These are phyloP conservation scores for Suillus plorans DNA, from an alignment of 768 basidiomycete species.

Conservation along the genomic window DNA sequence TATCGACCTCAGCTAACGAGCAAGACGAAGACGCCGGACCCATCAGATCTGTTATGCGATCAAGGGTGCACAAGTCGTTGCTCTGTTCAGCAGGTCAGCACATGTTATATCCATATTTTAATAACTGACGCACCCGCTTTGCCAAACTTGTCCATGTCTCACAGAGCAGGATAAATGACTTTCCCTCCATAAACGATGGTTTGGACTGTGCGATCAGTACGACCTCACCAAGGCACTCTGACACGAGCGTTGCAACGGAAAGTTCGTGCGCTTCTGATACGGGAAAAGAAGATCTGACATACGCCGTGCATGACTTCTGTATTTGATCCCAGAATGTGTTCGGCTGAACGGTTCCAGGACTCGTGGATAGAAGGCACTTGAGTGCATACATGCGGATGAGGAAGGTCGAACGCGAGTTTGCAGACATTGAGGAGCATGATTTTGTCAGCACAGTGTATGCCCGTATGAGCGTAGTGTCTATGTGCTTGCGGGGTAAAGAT, in stretches of 20 bases:
- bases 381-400: conserved; percentile 43
- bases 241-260: conserved; percentile 34
- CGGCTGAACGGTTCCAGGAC: conserved; percentile 46
- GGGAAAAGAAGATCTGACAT: conserved; percentile 18
- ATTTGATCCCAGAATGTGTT: conserved; percentile 72
- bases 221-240: conserved; percentile 44
- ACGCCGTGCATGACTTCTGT: conserved; percentile 46
- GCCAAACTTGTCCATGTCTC: conserved; percentile 74
- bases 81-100: conserved; percentile 31
- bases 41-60: conserved; percentile 47
- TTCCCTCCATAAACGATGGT: conserved; percentile 48
- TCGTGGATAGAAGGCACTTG: conserved; percentile 48
- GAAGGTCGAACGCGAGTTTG: conserved; percentile 25
- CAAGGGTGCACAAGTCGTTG: conserved; percentile 46
- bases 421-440: conserved; percentile 30
- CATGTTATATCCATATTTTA: background rate
- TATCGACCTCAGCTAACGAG: conserved; percentile 18
- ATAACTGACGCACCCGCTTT: conserved; percentile 46
- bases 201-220: conserved; percentile 39
- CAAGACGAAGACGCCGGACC: conserved; percentile 8
- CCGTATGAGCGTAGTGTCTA: conserved; percentile 58
- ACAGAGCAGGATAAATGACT: conserved; percentile 60
- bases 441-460: conserved; percentile 54
- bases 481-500: conserved; percentile 48
- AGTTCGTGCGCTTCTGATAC: conserved; percentile 11